Evolutionary conservation across 1,284 basidiomycete species (phyloP), one percentile per base, ranked within the genome.

Genomic region (Leccinum fuscescens): DNA sequence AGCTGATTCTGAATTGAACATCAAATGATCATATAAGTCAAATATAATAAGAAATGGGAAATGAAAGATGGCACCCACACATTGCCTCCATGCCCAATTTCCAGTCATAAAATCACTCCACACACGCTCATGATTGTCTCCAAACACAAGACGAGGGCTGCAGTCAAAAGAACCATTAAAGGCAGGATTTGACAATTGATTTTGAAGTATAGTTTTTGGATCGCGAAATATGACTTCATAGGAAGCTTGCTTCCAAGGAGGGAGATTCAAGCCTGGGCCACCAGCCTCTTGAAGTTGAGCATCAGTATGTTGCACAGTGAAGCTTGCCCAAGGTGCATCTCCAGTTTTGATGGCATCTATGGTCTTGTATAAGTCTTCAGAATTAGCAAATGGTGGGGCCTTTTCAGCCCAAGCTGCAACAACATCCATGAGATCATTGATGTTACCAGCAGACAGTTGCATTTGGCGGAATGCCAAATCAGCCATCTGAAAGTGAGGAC

Each of bases 101-200:
- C 49, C 49, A 50, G 49, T 50, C 49, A 50, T 50, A 50, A 50
- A 50, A 50, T 50, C 24, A 50, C 24, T n/a, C 49, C 49, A 50
- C 9, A 50, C 24, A 27, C 24, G 24, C 24, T 50, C 49, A 50
- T 50, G 12, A 8, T 50, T n/a, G 24, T 50, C 49, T 50, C 49
- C 49, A 50, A 50, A 50, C 15, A 50, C 49, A 17, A 27, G 49
- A n/a, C 15, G 24, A 6, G 49, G 49, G n/a, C 49, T 24, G 3
- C n/a, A 50, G 49, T 50, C 24, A 50, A 5, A 50, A 27, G 4
- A 50, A 9, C 24, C 48, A 22, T 49, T 49, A 5, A 50, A 50
- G 49, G 49, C 49, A 29, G 49, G 24, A 50, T 50, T 50, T 50
- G 49, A 50, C 9, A 50, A 5, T 8, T 50, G 49, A n/a, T 50